phyloP scores from a whole-genome alignment of 148 eudicot genomes.

The Linanthus parryae region DNA sequence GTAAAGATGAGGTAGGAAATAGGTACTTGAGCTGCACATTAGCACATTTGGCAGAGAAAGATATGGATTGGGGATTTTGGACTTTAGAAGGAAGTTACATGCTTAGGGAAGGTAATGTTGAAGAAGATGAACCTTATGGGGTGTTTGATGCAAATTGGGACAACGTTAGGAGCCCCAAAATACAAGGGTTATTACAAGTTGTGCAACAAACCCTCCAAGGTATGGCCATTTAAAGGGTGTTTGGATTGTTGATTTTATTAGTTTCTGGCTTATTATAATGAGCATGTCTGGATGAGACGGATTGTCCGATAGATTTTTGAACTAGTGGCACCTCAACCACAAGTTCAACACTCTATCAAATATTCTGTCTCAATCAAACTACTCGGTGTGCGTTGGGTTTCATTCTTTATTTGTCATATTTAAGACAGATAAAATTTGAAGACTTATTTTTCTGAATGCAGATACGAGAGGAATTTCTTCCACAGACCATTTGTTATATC shows the following conservation, averaged over 20 bases:
- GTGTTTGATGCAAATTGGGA: constrained; percentile 4
- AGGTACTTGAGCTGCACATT: constrained; percentile 6
- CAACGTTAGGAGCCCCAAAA: constrained; percentile 14
- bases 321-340: no score
- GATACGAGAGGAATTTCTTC: constrained; percentile 3
- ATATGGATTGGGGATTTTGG: constrained; percentile 13
- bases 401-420: no score
- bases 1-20: neutral
- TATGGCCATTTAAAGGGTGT: neutral
- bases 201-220: constrained; percentile 23
- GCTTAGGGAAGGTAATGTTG: constrained; percentile 4
- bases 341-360: no score
- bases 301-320: no score
- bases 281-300: neutral
- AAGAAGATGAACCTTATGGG: neutral
- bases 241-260: neutral
- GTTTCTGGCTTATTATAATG: no score
- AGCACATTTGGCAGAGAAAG: constrained; percentile 2
- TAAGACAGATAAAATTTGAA: no score
- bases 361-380: no score
- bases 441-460: neutral
- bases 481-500: constrained; percentile 18
- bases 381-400: no score
- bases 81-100: constrained; percentile 13
- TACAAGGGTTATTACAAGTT: constrained; percentile 14